Percentiles rank a stretch among this genome's conserved stretches.
These are phyloP conservation scores for Paramecium biaurelia DNA, from an alignment of 73 alveolate species.

Conservation along the genomic window DNA sequence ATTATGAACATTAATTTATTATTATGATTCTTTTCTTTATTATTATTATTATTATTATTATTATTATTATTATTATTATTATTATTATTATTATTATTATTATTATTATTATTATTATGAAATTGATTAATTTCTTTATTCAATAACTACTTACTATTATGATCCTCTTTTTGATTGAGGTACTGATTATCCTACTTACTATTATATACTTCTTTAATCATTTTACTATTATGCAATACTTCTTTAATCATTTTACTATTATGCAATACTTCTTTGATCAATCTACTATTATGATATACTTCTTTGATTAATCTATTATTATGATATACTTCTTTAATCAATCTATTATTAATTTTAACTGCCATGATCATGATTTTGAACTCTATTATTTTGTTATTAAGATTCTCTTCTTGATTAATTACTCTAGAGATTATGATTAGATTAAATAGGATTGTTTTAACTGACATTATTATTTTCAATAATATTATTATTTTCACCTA, in stretches of 20 bases:
- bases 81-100: no score
- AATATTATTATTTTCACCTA: no score
- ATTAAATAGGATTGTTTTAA: neutral
- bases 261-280: neutral
- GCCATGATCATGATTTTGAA: neutral
- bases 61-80: neutral
- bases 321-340: neutral
- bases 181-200: neutral
- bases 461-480: no score
- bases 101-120: neutral
- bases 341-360: neutral
- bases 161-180: neutral
- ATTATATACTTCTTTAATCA: no score
- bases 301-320: neutral
- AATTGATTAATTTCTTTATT: neutral
- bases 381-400: neutral
- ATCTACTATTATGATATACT: neutral
- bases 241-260: no score
- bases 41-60: no score
- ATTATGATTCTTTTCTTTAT: neutral
- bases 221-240: no score
- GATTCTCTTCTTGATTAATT: neutral
- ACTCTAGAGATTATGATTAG: neutral
- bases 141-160: neutral
- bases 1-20: neutral